Evolutionary conservation across 345 rosid species (phyloP).

Genomic region (Linum tenue): DNA sequence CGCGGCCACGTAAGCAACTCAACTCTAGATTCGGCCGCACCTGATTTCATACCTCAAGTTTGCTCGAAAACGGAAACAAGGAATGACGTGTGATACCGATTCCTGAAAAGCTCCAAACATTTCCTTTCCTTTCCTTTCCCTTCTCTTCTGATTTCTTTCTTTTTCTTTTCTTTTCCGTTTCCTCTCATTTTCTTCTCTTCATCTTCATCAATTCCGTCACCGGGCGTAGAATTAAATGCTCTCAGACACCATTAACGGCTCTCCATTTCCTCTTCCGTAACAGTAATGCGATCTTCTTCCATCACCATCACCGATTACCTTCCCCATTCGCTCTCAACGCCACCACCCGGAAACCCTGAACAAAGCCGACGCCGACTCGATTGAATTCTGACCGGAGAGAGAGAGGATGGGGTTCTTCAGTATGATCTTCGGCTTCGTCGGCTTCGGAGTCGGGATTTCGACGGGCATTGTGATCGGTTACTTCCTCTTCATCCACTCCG

Average conservation of each 20-base stretch:
- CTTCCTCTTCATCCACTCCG: slow-evolving; percentile 62
- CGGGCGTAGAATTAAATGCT: too few relatives aligned
- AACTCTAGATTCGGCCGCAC: not conserved
- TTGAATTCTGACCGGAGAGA: not conserved
- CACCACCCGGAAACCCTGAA: too few relatives aligned
- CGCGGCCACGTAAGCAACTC: not conserved
- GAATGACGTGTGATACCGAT: not conserved
- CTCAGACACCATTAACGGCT: too few relatives aligned
- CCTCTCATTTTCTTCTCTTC: not conserved
- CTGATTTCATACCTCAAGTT: not conserved
- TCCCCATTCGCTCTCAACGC: too few relatives aligned
- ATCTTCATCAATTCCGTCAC: too few relatives aligned
- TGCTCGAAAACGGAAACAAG: not conserved
- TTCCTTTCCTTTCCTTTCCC: not conserved
- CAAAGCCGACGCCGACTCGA: too few relatives aligned
- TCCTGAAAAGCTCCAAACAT: not conserved
- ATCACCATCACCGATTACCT: too few relatives aligned
- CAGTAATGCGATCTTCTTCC: too few relatives aligned
- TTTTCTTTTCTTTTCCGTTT: not conserved
- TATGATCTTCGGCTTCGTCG: slow-evolving; percentile 61
- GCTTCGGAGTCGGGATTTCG: slow-evolving; percentile 81
- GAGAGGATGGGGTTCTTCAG: slow-evolving; percentile 62
- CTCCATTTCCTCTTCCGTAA: too few relatives aligned
- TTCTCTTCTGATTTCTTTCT: not conserved
- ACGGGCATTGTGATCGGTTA: slow-evolving; percentile 72